Evolutionary conservation across 2,329 filamentous ascomycete species (phyloP).

Genomic region (Colletotrichum sansevieriae): DNA sequence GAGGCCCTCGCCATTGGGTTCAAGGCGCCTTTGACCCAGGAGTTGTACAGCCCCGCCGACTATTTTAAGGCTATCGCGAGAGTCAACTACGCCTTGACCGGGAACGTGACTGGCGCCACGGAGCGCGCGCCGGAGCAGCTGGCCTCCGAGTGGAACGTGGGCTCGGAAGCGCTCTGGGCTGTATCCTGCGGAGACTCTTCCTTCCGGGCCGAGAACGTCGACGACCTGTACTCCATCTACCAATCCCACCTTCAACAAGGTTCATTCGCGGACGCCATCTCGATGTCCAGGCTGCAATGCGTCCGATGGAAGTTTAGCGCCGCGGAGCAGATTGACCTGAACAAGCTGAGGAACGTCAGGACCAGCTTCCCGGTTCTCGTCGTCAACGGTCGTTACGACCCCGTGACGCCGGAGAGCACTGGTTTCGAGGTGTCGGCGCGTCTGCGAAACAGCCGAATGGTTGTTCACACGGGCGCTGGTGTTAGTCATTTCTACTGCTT

Average conservation of each 20-base stretch:
- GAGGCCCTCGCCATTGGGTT: background rate
- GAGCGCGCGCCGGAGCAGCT: background rate
- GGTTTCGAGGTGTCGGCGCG: constrained; percentile 5
- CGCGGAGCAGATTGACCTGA: constrained; percentile 6
- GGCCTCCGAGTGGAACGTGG: background rate
- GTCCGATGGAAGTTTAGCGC: background rate
- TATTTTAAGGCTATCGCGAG: background rate
- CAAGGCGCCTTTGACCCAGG: background rate
- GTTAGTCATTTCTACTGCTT: background rate
- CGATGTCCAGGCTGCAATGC: background rate
- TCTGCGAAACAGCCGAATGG: background rate
- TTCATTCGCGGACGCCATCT: background rate
- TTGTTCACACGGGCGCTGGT: background rate
- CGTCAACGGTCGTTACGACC: constrained; percentile 6
- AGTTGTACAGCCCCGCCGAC: background rate
- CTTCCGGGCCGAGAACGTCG: background rate
- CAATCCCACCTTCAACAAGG: background rate
- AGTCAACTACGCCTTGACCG: background rate
- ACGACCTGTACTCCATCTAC: constrained; percentile 14
- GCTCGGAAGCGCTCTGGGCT: background rate
- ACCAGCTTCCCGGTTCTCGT: constrained; percentile 4
- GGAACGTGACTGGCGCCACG: background rate
- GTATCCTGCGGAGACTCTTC: constrained; percentile 11
- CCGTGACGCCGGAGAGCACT: background rate
- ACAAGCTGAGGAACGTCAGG: background rate